Base-by-base conservation (phyloP, 2,329 filamentous ascomycete genomes). In the Simplicillium sp. region DNA sequence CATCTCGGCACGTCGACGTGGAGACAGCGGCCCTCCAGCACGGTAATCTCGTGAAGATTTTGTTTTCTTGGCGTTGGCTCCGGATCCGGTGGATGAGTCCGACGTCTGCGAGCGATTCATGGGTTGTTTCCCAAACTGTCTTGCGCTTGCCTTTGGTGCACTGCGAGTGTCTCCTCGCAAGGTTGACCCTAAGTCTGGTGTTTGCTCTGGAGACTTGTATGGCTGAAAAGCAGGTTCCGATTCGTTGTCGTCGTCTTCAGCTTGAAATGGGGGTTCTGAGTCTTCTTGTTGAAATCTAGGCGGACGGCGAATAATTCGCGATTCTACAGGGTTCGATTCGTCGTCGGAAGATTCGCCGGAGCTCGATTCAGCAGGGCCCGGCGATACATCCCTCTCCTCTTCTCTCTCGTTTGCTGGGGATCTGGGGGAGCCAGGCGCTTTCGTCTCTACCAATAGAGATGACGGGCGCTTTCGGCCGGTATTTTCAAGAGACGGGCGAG, bases 291-390 rank as follows among this genome's bases (percentile, higher is more conserved):
- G 63, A 43, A 70, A 76, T 15, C 72, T 66, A 11, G 75, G 75
- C 3, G 75, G 75, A 2, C 75, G 70, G 16, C 73, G 71, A 50
- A 79, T 77, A 46, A 79, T 77, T 42, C 75, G 67, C 12, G 74
- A 79, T 51, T 78, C 70, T 3, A 70, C 74, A 0, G 72, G 71
- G 46, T 66, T 68, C 1, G 71, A 76, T 20, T 65, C 68, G 20
- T 70, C 67, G 15, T 63, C 66, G 1, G 70, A 68, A 3, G 70
- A 71, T 4, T 59, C 44, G 38, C 55, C 41, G 11, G 65, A 56
- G 53, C 63, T 59, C 33, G 57, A 54, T 14, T 67, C 64, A 20
- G 57, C 55, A 17, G 61, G 56, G 9, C 54, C 56, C 1, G 63
- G 64, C 2, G 57, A 68, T 6, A 48, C 48, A 34, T 47, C 48